phyloP scores from a whole-genome alignment of 179 eudicot species.

The Beta macrorhiza region DNA sequence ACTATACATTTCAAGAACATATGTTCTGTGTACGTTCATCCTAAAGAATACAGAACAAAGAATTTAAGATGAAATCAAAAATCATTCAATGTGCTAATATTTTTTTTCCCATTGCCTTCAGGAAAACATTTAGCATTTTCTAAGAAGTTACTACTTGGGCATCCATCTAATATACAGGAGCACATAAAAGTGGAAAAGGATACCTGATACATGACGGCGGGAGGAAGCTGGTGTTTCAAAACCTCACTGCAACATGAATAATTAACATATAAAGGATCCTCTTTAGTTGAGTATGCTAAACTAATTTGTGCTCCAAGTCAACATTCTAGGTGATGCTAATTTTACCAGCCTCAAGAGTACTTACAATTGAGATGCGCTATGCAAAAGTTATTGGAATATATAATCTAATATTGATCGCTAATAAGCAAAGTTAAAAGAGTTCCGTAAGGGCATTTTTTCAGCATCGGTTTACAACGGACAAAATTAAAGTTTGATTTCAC shows the following conservation, averaged over 20 bases:
- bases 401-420: no score
- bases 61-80: no score
- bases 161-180: neutral
- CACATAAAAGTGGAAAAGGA: neutral
- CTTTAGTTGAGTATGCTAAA: neutral
- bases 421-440: no score
- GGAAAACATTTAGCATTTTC: neutral
- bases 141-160: neutral
- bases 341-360: neutral
- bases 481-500: no score
- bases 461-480: no score
- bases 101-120: neutral
- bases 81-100: neutral
- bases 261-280: neutral
- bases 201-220: conserved; percentile 80
- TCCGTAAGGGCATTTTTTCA: no score
- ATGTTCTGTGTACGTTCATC: no score
- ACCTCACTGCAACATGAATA: conserved; percentile 55
- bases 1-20: no score
- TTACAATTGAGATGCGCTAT: neutral
- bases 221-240: conserved; percentile 61
- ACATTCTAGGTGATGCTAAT: no score
- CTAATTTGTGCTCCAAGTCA: neutral
- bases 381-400: neutral
- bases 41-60: no score